Base-by-base conservation (phyloP, 495 filamentous ascomycete species). In the Pyronema domesticum region DNA sequence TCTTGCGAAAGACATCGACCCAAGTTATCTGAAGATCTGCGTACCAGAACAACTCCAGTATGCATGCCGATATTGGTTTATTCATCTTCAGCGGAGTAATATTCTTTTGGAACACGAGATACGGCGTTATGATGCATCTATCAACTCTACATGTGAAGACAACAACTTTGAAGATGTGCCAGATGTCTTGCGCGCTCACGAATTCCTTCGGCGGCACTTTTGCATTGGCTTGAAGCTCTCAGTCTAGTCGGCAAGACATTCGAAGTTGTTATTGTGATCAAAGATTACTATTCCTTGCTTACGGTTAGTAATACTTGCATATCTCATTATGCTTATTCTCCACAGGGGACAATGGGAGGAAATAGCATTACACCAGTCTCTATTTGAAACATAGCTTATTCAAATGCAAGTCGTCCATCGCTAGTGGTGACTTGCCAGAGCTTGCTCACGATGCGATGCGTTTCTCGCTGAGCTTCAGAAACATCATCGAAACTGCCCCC, bases 61-160 rank as follows among this genome's bases (percentile, higher is more conserved):
- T 53, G 59, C 68, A 34, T 76, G 71, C 61, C 64, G 60, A 15
- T 72, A 72, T 55, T 78, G 70, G 74, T 62, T 71, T 42, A 34
- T 69, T 54, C 73, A 79, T 64, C 19, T 74, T 30, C 42, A 67
- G 46, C 6, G 47, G 15, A 15, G 11, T 30, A 35, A 36, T 18
- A 11, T n/a, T n/a, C n/a, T n/a, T n/a, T n/a, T n/a, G n/a, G n/a
- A n/a, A n/a, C n/a, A n/a, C n/a, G n/a, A n/a, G n/a, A n/a, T n/a
- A n/a, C n/a, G n/a, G n/a, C n/a, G n/a, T n/a, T n/a, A n/a, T n/a
- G n/a, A n/a, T n/a, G n/a, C n/a, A n/a, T n/a, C n/a, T n/a, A n/a
- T n/a, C n/a, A n/a, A n/a, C n/a, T n/a, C n/a, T n/a, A n/a, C n/a
- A n/a, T n/a, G n/a, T n/a, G n/a, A n/a, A n/a, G n/a, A 6, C 47